Base-by-base conservation (phyloP, 495 filamentous ascomycete genomes). In the Cladorrhinum samala region DNA sequence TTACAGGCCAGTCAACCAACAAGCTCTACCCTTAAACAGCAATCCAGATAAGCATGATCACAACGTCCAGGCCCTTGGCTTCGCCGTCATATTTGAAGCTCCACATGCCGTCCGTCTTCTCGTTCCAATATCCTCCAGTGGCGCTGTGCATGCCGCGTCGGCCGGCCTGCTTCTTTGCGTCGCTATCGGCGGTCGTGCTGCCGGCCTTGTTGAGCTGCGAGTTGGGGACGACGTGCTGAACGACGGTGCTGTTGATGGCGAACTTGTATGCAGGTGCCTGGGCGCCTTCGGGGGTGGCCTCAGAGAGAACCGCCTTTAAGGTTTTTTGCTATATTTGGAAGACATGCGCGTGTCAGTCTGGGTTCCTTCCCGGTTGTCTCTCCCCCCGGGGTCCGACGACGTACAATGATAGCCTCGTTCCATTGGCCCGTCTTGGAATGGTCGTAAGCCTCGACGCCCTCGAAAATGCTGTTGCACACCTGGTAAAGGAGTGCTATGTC, bases 51-150 rank as follows among this genome's bases (percentile, higher is more conserved):
- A 98, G 77, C 66, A 83, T 90, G 48, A 98, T 78, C 51, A 98
- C 89, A 48, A 95, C 84, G 68, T 96, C 93, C 70, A 98, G 77
- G 8, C 92, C 93, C 76, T 82, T 86, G 65, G 73, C 80, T 71
- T 90, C 88, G 18, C 82, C 88, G 60, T 91, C 87, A 67, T 88
- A 95, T 75, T 98, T 97, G 76, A 84, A 94, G 65, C 84, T 96
- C 89, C 89, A 98, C 87, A 94, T 95, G 48, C 93, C 93, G 63
- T 98, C 93, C 52, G 83, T 89, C 76, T 94, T 91, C 62, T 93
- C 89, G 66, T 97, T 92, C 93, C 93, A 98, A 76, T 87, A 98
- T 2, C 91, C 94, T 38, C 89, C 93, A 1, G 86, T 88, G 14
- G 93, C 93, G 55, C 83, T 88, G 77, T 98, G 93, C 93, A 98